Base-by-base conservation (phyloP, 192 early-diverging fungal species). In the Backusella morwellensis region DNA sequence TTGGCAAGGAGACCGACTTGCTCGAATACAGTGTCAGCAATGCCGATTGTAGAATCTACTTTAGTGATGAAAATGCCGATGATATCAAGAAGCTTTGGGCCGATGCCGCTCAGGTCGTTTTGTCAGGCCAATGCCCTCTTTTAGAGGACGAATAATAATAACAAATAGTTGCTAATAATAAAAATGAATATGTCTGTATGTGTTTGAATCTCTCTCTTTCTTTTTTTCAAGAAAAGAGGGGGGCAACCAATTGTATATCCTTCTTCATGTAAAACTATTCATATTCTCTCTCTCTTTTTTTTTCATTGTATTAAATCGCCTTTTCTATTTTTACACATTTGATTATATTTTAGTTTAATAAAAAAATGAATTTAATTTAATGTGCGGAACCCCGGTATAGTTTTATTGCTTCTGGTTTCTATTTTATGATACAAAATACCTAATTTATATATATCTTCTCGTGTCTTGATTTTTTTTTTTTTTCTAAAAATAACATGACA, bases 21-120 rank as follows among this genome's bases (percentile, higher is more conserved):
- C 38, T 82, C 0, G 80, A 82, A 44, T 82, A 82, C 44, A 82
- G 74, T 42, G 77, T 69, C 41, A 78, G 67, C 34, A 75, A 77
- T 56, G 80, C 80, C 12, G 80, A 82, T 36, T 82, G 80, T 54
- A 35, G 80, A 26, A 77, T 82, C 59, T 70, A 75, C 32, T 82
- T 78, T 68, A 72, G 54, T 35, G 80, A 82, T 78, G 73, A 71
- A 15, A 82, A 77, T 56, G 73, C 77, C 0, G 56, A 77, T 40
- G 77, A 78, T 68, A 68, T 78, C 4, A 59, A 78, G 73, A 74
- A 75, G 26, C 70, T 82, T 12, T 82, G 76, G 80, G 21, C 73
- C 42, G 59, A 77, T 50, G 80, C 72, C 6, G 80, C 80, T 21
- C 6, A 66, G 35, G 73, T 82, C 9, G 3, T 82, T 19, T 17